These are phyloP conservation scores for Pseudonitzschia multiseries DNA, from an alignment of 108 stramenopile genomes.

Conservation along the genomic window DNA sequence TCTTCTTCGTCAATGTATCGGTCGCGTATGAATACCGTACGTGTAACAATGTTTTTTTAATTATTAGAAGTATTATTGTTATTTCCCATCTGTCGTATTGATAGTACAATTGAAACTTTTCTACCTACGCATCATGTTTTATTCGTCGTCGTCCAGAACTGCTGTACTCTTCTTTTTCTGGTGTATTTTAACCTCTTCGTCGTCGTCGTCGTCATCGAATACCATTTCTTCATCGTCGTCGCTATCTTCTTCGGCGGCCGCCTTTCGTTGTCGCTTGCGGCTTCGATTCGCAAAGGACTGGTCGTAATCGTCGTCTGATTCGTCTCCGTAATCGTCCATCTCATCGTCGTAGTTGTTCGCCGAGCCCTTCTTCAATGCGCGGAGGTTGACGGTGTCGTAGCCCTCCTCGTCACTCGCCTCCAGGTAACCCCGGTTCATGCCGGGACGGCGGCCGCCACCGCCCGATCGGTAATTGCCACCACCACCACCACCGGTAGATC, in stretches of 20 bases:
- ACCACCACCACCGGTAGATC: conserved; percentile 16
- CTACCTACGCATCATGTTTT: neutral
- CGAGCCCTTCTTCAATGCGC: conserved; percentile 55
- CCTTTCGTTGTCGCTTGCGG: conserved; percentile 36
- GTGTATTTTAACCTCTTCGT: conserved; percentile 41
- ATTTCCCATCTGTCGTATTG: no score
- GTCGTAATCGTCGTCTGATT: conserved; percentile 64
- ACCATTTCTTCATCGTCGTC: conserved; percentile 50
- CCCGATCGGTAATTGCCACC: conserved; percentile 13
- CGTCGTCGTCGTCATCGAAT: conserved; percentile 49
- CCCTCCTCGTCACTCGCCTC: conserved; percentile 72
- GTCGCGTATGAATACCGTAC: no score
- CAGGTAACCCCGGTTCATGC: conserved; percentile 69
- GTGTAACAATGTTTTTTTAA: no score
- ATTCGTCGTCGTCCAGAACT: conserved; percentile 48
- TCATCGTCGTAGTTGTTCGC: conserved; percentile 52
- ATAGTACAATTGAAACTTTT: neutral
- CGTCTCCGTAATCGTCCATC: conserved; percentile 67
- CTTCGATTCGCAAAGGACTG: conserved; percentile 51
- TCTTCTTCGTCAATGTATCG: no score
- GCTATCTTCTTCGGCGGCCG: conserved; percentile 25
- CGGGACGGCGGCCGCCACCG: conserved; percentile 34
- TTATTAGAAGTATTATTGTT: no score
- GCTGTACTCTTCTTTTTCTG: conserved; percentile 34
- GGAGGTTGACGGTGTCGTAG: conserved; percentile 75